Base-by-base conservation (phyloP, 768 basidiomycete species). In the Lentinula edodes region DNA sequence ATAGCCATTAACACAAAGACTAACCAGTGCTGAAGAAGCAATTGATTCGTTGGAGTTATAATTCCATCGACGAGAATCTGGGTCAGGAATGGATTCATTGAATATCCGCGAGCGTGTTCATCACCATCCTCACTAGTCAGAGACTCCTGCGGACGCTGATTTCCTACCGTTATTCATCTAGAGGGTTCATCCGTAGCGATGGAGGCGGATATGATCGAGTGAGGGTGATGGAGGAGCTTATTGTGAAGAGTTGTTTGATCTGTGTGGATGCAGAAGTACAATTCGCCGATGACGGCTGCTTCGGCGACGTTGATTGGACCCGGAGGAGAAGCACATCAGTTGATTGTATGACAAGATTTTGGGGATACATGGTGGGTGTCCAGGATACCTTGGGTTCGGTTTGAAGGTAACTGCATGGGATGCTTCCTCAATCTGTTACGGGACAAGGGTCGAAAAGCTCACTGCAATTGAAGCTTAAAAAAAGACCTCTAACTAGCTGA, bases 1-100 rank as follows among this genome's bases (percentile, higher is more conserved):
- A 95, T 76, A 0, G 93, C 91, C 87, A 91, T 91, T 58, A 96
- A 81, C 62, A 98, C 81, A 71, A 99, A 98, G 70, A 98, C 96
- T 34, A 98, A 80, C 96, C 96, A 98, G 67, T 97, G 93, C 68
- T 97, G 95, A 35, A 96, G 72, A 28, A 96, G 82, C 0, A 93
- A 81, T 34, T 88, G 84, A 73, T 96, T 97, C 35, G 81, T 73
- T 9, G 80, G 75, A 5, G 78, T 71, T 10, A 87, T 77, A 52
- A 98, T 85, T 2, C 92, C 96, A 68, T 96, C 92, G 16, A 89
- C 77, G 20, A 98, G 76, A 0, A 89, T 87, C 66, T 90, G 90
- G 0, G 89, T 80, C 32, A 97, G 73, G 46, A 93, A 80, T 0
- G 90, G 83, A 67, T 89, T 91, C 54, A 90, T 72, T 8, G 82